Conservation (phyloP, 2,329 filamentous ascomycete genomes). For the Amesomyces nigricolor region DNA sequence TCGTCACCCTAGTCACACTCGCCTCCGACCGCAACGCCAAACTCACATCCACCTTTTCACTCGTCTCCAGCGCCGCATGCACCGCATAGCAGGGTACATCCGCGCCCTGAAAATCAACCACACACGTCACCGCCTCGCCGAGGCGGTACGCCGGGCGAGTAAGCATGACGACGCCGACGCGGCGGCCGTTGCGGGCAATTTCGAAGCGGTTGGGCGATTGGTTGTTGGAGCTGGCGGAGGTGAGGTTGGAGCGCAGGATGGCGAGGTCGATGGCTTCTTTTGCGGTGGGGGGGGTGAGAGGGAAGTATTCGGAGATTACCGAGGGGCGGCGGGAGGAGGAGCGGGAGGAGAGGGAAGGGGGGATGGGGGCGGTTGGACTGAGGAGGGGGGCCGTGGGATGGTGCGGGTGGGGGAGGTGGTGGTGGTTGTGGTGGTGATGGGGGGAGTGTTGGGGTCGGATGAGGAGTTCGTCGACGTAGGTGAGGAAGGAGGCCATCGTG, state of each 20-base stretch:
- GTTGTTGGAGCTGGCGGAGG: conserved; percentile 42
- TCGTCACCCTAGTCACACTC: conserved; percentile 80
- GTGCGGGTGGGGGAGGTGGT: conserved; percentile 18
- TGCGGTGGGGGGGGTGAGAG: conserved; percentile 50
- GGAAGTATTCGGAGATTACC: conserved; percentile 24
- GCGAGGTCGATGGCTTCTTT: conserved; percentile 89
- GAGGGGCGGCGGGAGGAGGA: conserved; percentile 49
- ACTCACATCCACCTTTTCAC: conserved; percentile 72
- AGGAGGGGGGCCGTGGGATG: conserved; percentile 51
- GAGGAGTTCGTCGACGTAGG: conserved; percentile 72
- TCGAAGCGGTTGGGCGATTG: conserved; percentile 91
- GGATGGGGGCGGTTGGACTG: conserved; percentile 60
- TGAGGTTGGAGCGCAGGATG: conserved; percentile 74
- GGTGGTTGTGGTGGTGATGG: conserved; percentile 14
- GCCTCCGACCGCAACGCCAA: conserved; percentile 80
- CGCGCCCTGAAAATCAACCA: conserved; percentile 74
- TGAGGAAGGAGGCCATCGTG: conserved; percentile 62
- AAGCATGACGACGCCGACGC: conserved; percentile 86
- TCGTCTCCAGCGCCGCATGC: conserved; percentile 77
- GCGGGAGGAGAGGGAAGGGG: conserved; percentile 25
- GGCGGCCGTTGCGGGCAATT: conserved; percentile 84
- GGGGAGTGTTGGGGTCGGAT: conserved; percentile 50
- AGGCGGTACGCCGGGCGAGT: conserved; percentile 83
- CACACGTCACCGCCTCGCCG: conserved; percentile 78
- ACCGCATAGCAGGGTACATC: conserved; percentile 81